Evolutionary conservation across 441 rosid genomes (phyloP).

Genomic region (Aquilaria agallochum): DNA sequence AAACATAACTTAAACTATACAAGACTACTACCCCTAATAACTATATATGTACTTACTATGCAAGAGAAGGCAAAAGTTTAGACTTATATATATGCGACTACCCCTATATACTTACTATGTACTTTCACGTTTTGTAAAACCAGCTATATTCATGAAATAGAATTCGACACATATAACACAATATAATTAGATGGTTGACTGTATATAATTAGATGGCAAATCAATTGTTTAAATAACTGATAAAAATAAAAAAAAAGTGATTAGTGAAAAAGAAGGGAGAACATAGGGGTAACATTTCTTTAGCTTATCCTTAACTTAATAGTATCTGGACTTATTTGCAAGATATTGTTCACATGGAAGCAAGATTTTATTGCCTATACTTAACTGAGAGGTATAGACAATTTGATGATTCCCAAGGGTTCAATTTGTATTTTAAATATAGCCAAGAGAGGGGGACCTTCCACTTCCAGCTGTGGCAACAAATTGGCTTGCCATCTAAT

Average conservation of each 20-base stretch:
- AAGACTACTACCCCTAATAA: no score
- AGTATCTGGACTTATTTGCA: constrained; percentile 30
- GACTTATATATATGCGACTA: no score
- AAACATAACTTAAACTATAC: no score
- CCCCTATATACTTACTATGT: no score
- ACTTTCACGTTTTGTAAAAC: no score
- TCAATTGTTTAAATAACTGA: no score
- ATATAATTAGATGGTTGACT: no score
- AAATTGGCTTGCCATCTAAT: constrained; percentile 32
- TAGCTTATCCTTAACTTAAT: constrained; percentile 4
- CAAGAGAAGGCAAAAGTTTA: no score
- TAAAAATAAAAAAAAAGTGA: neutral
- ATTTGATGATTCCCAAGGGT: constrained; percentile 28
- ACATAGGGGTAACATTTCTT: neutral
- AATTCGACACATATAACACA: no score
- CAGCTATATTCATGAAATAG: no score
- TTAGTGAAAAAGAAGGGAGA: constrained; percentile 6
- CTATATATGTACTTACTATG: no score
- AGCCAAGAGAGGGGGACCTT: constrained; percentile 40
- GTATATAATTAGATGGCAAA: no score
- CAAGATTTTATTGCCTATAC: constrained; percentile 20
- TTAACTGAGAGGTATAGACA: constrained; percentile 9
- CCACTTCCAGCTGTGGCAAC: constrained; percentile 38
- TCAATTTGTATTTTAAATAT: constrained; percentile 2
- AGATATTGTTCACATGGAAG: constrained; percentile 36